Percentiles rank a stretch among this genome's conserved stretches.
Evolutionary conservation across 1,139 yeast species (phyloP).

Genomic region (Saccharomyces hybrid): DNA sequence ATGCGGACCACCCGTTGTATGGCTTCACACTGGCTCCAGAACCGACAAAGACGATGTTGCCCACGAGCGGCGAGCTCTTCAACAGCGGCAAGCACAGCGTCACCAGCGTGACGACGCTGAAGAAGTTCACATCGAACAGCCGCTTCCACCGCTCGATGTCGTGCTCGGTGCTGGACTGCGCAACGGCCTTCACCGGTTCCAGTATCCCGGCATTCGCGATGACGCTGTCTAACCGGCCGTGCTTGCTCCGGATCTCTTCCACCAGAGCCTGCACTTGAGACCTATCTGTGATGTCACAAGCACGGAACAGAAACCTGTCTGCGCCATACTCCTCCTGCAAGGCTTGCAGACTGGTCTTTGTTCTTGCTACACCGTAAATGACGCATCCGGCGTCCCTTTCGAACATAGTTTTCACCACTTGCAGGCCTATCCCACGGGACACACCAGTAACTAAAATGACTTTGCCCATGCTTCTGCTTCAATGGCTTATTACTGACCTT

Average conservation of each 20-base stretch:
- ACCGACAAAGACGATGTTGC: conserved; percentile 60
- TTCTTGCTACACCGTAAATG: conserved; percentile 72
- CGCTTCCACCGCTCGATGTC: conserved; percentile 51
- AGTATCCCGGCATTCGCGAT: conserved; percentile 85
- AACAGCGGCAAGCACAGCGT: conserved; percentile 21
- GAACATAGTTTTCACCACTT: conserved; percentile 53
- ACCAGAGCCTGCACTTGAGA: conserved; percentile 40
- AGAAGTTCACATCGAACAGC: conserved; percentile 70
- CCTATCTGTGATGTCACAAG: conserved; percentile 60
- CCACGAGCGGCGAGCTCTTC: conserved; percentile 8
- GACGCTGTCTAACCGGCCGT: conserved; percentile 52
- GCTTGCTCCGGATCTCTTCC: conserved; percentile 37
- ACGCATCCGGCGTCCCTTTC: conserved; percentile 42
- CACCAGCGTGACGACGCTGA: conserved; percentile 62
- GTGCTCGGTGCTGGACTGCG: conserved; percentile 25
- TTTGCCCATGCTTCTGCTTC: conserved; percentile 6
- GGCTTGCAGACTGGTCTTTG: conserved; percentile 40
- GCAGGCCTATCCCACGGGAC: conserved; percentile 67
- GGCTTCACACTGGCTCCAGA: conserved; percentile 59
- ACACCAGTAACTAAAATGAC: conserved; percentile 68
- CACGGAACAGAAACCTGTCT: conserved; percentile 45
- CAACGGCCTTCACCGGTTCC: conserved; percentile 55
- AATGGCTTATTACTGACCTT: conserved; percentile 15
- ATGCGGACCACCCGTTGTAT: conserved; percentile 73
- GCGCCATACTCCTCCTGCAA: conserved; percentile 40